These are phyloP conservation scores for Pulveroboletus sp. DNA, from an alignment of 768 basidiomycete species.

Conservation along the genomic window DNA sequence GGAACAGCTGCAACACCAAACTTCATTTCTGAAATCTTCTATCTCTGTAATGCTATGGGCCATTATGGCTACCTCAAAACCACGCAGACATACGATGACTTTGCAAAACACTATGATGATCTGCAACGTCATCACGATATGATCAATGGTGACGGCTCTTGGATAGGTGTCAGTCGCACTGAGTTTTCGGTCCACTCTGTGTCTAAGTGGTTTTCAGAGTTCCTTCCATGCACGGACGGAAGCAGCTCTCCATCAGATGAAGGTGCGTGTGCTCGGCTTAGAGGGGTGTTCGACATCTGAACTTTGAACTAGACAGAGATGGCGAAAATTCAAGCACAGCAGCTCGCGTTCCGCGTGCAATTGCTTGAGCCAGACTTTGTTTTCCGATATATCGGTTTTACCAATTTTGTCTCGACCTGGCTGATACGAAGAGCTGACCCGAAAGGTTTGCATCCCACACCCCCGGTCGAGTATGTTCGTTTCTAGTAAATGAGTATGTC, in stretches of 20 bases:
- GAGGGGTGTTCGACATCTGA: not conserved
- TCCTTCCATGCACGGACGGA: constrained; percentile 75
- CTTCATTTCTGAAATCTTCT: constrained; percentile 95
- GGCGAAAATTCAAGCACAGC: constrained; percentile 61
- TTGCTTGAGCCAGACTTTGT: constrained; percentile 83
- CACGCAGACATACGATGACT: constrained; percentile 67
- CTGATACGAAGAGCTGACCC: constrained; percentile 88
- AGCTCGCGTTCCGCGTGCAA: constrained; percentile 80
- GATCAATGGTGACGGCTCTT: constrained; percentile 70
- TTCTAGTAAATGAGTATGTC: not conserved
- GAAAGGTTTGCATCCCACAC: constrained; percentile 66
- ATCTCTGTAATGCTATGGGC: constrained; percentile 77
- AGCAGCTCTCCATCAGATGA: constrained; percentile 69
- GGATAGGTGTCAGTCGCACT: constrained; percentile 64
- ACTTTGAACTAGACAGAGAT: constrained; percentile 52
- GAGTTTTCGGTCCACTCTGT: not conserved
- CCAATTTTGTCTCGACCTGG: constrained; percentile 92
- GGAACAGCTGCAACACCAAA: constrained; percentile 62
- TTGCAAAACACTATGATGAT: constrained; percentile 72
- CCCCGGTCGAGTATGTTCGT: constrained; percentile 55
- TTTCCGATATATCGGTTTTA: constrained; percentile 74
- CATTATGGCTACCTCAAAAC: constrained; percentile 87
- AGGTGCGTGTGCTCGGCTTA: constrained; percentile 39
- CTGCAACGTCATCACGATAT: constrained; percentile 72
- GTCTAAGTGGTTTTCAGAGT: constrained; percentile 38